phyloP scores from a whole-genome alignment of 352 stramenopile genomes.

The Phytophthora pseudosyringae region DNA sequence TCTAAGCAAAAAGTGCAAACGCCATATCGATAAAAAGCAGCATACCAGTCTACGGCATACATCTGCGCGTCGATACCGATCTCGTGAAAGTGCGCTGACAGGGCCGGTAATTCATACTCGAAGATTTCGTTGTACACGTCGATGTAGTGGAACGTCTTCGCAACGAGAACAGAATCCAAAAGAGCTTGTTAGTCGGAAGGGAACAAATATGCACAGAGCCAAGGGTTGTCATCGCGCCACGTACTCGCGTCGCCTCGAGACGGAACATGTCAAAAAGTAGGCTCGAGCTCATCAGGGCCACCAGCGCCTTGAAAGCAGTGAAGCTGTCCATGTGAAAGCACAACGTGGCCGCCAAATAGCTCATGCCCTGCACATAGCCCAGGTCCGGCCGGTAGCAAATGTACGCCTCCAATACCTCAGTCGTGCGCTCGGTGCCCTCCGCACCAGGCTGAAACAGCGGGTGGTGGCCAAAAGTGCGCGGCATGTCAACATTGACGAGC shows the following conservation, averaged over 20 bases:
- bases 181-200: conserved; percentile 7
- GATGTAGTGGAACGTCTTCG: conserved; percentile 88
- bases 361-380: conserved; percentile 90
- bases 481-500: conserved; percentile 86
- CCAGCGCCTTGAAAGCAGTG: conserved; percentile 85
- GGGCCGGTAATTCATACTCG: conserved; percentile 73
- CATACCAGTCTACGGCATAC: conserved; percentile 88
- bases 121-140: conserved; percentile 79
- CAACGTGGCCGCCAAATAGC: conserved; percentile 82
- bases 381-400: conserved; percentile 88
- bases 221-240: conserved; percentile 19
- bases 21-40: background rate
- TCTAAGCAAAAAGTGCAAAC: background rate
- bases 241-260: conserved; percentile 76
- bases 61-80: conserved; percentile 85
- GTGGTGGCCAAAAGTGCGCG: conserved; percentile 84
- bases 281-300: conserved; percentile 83
- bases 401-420: conserved; percentile 85
- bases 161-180: conserved; percentile 8
- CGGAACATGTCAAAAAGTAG: conserved; percentile 91
- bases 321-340: conserved; percentile 92
- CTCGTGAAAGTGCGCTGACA: conserved; percentile 73
- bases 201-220: background rate
- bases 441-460: conserved; percentile 78
- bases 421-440: conserved; percentile 73